Conservation (phyloP, 2,329 filamentous ascomycete genomes). For the Helotiales sp. region DNA sequence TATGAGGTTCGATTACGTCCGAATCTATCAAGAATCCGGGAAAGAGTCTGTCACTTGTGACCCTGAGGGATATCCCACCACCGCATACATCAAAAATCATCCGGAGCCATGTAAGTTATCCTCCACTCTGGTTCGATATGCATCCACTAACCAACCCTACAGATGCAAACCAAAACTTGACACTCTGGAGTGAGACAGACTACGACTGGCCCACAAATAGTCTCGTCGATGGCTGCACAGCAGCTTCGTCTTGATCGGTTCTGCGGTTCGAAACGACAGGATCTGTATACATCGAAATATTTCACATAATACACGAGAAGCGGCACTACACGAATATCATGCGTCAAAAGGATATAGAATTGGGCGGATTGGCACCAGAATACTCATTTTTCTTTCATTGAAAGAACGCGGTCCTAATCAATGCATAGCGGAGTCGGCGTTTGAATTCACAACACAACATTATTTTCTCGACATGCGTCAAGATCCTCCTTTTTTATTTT, state of each 20-base stretch:
- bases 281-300: constrained; percentile 17
- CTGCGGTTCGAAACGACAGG: constrained; percentile 10
- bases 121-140: neutral
- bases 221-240: constrained; percentile 55
- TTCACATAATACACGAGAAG: constrained; percentile 16
- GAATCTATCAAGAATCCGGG: constrained; percentile 67
- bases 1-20: constrained; percentile 69
- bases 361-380: constrained; percentile 6
- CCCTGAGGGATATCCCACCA: constrained; percentile 65
- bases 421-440: constrained; percentile 31
- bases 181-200: constrained; percentile 53
- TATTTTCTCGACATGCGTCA: neutral
- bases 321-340: constrained; percentile 26
- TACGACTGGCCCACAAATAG: constrained; percentile 63
- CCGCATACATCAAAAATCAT: constrained; percentile 64
- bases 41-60: constrained; percentile 64
- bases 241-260: neutral
- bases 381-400: neutral
- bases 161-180: constrained; percentile 60
- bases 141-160: constrained; percentile 13
- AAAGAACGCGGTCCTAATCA: constrained; percentile 13
- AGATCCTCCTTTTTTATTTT: neutral
- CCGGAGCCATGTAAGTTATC: constrained; percentile 51
- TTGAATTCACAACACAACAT: neutral
- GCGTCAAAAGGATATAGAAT: constrained; percentile 26